phyloP scores from a whole-genome alignment of 805 yeast species.

The Wickerhamomyces strasburgensis region DNA sequence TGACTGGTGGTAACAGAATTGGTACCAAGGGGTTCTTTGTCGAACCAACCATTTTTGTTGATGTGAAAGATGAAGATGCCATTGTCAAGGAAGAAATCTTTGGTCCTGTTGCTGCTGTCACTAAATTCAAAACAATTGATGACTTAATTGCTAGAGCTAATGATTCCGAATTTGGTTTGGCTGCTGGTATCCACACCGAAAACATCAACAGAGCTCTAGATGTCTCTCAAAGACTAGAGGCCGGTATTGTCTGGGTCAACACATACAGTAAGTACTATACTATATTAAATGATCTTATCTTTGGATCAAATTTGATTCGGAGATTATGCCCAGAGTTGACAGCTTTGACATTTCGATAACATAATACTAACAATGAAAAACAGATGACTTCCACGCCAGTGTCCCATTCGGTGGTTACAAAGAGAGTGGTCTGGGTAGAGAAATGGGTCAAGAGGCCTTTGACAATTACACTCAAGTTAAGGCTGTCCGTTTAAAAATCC shows the following conservation, averaged over 20 bases:
- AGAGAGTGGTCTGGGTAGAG: conserved; percentile 68
- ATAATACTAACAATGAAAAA: too few relatives aligned
- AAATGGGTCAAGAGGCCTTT: conserved; percentile 64
- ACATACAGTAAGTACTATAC: too few relatives aligned
- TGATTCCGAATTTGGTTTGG: conserved; percentile 58
- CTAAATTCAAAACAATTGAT: conserved; percentile 54
- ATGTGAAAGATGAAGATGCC: conserved; percentile 45
- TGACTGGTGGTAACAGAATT: conserved; percentile 56
- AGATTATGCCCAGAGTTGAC: too few relatives aligned
- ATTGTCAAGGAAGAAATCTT: conserved; percentile 61
- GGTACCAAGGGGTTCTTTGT: conserved; percentile 57
- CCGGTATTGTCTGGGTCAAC: conserved; percentile 65
- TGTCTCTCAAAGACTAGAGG: conserved; percentile 49
- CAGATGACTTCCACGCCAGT: conserved; percentile 59
- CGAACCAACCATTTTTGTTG: conserved; percentile 57
- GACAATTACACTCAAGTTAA: conserved; percentile 61
- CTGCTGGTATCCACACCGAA: conserved; percentile 60
- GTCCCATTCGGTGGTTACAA: conserved; percentile 73
- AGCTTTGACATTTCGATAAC: too few relatives aligned
- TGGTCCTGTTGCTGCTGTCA: conserved; percentile 60
- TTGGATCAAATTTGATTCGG: too few relatives aligned
- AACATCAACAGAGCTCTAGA: conserved; percentile 49
- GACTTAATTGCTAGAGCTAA: conserved; percentile 53
- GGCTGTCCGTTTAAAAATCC: conserved; percentile 54
- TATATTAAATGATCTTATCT: too few relatives aligned